phyloP scores from a whole-genome alignment of 2,329 filamentous ascomycete genomes.

The Colletotrichum sidae region DNA sequence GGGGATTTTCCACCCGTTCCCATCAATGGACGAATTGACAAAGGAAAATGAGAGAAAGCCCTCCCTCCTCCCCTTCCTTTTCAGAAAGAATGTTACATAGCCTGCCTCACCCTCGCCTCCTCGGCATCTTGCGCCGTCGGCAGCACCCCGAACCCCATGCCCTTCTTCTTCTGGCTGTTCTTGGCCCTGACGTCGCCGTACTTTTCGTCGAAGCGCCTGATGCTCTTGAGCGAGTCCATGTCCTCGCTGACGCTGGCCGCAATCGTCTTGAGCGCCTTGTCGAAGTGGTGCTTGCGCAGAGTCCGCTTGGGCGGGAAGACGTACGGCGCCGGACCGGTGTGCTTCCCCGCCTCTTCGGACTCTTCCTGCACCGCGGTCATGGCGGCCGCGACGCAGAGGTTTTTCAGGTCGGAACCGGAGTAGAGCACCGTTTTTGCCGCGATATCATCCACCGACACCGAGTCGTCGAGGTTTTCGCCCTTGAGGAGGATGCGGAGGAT shows the following conservation, averaged over 20 bases:
- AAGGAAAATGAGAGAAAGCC: not conserved
- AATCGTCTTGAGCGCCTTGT: slow-evolving; percentile 87
- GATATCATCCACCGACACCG: slow-evolving; percentile 71
- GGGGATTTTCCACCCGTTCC: no score
- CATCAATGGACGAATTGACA: not conserved
- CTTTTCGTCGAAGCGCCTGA: slow-evolving; percentile 95
- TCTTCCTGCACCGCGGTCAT: slow-evolving; percentile 85
- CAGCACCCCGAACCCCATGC: slow-evolving; percentile 70
- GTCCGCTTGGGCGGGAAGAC: slow-evolving; percentile 76
- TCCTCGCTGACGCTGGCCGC: slow-evolving; percentile 93
- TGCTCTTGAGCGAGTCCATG: slow-evolving; percentile 86
- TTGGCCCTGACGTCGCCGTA: slow-evolving; percentile 80
- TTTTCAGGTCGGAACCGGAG: slow-evolving; percentile 87
- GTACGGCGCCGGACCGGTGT: slow-evolving; percentile 57
- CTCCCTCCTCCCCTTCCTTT: not conserved
- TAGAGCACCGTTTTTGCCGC: slow-evolving; percentile 79
- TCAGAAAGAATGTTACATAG: slow-evolving; percentile 8
- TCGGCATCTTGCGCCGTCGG: slow-evolving; percentile 53
- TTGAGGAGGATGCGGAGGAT: slow-evolving; percentile 80
- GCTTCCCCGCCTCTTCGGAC: slow-evolving; percentile 53
- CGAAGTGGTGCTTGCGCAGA: slow-evolving; percentile 79
- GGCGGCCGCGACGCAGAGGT: slow-evolving; percentile 82
- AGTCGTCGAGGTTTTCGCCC: slow-evolving; percentile 71
- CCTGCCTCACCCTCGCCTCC: slow-evolving; percentile 57
- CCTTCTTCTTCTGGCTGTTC: slow-evolving; percentile 62